These are phyloP conservation scores for Friedmanniomyces endolithicus DNA, from an alignment of 495 filamentous ascomycete genomes.

Conservation along the genomic window DNA sequence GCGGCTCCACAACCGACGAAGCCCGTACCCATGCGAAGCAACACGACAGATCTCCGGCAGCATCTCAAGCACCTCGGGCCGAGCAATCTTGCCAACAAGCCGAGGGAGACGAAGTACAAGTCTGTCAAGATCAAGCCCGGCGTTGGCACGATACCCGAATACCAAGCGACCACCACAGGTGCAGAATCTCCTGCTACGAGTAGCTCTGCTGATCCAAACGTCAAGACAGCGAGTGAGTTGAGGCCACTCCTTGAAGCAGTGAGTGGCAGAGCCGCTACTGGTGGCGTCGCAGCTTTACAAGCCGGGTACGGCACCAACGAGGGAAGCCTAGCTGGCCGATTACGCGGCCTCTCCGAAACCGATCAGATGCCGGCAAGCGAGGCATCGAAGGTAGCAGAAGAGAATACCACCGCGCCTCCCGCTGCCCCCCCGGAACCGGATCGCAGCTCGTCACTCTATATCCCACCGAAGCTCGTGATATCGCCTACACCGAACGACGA, in stretches of 20 bases:
- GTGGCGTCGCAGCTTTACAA: constrained; percentile 55
- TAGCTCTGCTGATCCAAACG: constrained; percentile 7
- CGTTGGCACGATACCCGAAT: constrained; percentile 22
- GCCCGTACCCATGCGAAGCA: constrained; percentile 20
- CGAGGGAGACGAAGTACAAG: constrained; percentile 69
- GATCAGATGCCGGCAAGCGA: constrained; percentile 6
- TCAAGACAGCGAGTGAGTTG: constrained; percentile 39
- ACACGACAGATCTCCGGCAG: constrained; percentile 54
- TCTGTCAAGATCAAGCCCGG: constrained; percentile 84
- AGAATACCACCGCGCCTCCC: constrained; percentile 11
- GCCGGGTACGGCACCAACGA: constrained; percentile 52
- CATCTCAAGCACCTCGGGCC: constrained; percentile 87
- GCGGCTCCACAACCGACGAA: constrained; percentile 4
- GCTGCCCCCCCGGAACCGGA: background rate
- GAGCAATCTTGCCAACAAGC: constrained; percentile 76
- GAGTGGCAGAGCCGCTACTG: constrained; percentile 46
- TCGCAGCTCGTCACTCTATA: background rate
- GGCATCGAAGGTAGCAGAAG: constrained; percentile 10
- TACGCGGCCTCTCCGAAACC: constrained; percentile 2
- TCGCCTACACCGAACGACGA: constrained; percentile 1
- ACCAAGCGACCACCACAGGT: constrained; percentile 12
- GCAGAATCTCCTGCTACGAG: background rate
- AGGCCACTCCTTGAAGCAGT: constrained; percentile 37
- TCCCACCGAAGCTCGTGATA: constrained; percentile 6
- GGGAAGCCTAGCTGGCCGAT: background rate